phyloP scores from a whole-genome alignment of 306 rosid genomes.

The Clitoria ternatea region DNA sequence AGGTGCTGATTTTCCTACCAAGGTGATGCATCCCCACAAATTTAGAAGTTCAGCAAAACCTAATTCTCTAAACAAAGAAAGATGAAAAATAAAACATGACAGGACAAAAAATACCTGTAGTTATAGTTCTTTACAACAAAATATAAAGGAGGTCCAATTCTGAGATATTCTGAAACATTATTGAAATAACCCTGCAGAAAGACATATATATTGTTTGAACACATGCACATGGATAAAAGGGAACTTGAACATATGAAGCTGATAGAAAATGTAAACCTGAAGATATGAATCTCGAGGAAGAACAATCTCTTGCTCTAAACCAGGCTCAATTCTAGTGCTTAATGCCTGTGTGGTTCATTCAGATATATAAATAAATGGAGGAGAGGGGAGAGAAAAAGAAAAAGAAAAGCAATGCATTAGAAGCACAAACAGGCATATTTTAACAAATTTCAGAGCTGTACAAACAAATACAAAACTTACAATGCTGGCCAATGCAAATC shows the following conservation, averaged over 20 bases:
- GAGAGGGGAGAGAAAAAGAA: background rate
- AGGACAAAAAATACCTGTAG: slow-evolving; percentile 58
- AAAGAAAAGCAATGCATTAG: background rate
- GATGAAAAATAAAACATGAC: background rate
- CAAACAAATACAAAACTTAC: slow-evolving; percentile 48
- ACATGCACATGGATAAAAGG: slow-evolving; percentile 13
- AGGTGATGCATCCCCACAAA: slow-evolving; percentile 6
- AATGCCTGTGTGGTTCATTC: slow-evolving; percentile 59
- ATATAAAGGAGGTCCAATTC: slow-evolving; percentile 94
- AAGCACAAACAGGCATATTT: slow-evolving; percentile 21
- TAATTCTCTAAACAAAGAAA: slow-evolving; percentile 4
- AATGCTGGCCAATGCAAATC: slow-evolving; percentile 83
- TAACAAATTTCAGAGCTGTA: background rate
- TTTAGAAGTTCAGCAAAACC: background rate
- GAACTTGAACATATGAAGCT: background rate
- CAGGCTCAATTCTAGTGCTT: slow-evolving; percentile 91
- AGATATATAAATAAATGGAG: slow-evolving; percentile 23
- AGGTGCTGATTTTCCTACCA: slow-evolving; percentile 8
- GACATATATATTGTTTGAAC: slow-evolving; percentile 23
- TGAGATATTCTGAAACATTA: slow-evolving; percentile 80
- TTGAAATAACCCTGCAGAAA: slow-evolving; percentile 87
- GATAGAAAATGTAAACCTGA: slow-evolving; percentile 56
- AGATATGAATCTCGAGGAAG: slow-evolving; percentile 96
- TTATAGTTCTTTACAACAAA: slow-evolving; percentile 94
- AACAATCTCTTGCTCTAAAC: slow-evolving; percentile 92